A percentile compares a stretch with the other conserved stretches of the same genome.
These are phyloP conservation scores for Lactarius hatsudake DNA, from an alignment of 768 basidiomycete genomes.

Conservation along the genomic window DNA sequence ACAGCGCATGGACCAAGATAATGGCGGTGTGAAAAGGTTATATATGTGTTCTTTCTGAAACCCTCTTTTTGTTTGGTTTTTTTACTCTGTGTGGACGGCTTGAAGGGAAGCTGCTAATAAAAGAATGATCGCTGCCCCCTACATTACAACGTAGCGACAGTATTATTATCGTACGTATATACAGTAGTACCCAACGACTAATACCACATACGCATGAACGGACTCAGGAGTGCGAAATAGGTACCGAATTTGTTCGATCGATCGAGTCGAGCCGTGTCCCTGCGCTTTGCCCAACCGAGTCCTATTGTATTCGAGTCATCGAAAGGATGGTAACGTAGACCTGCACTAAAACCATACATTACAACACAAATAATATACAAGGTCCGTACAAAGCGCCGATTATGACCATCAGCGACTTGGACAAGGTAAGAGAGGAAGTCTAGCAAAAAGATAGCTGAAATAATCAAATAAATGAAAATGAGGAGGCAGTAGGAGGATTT, in stretches of 20 bases:
- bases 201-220: too few species aligned
- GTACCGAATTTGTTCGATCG: too few species aligned
- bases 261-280: too few species aligned
- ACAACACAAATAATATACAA: neutral
- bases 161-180: too few species aligned
- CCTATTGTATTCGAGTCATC: neutral
- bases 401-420: neutral
- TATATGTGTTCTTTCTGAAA: slow-evolving; percentile 5
- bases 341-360: neutral
- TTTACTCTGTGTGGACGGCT: neutral
- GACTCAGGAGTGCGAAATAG: too few species aligned
- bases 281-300: neutral
- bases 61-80: neutral
- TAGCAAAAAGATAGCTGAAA: neutral
- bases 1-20: neutral
- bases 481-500: too few species aligned
- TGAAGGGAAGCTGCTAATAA: neutral
- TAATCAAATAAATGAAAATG: neutral
- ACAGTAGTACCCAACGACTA: too few species aligned
- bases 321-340: too few species aligned
- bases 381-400: too few species aligned
- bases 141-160: too few species aligned
- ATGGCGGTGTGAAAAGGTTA: neutral
- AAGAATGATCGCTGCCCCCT: neutral
- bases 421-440: neutral